A percentile compares a stretch with the other conserved stretches of the same genome.
phyloP scores from a whole-genome alignment of 768 basidiomycete species.

The Crassisporium funariophilum region DNA sequence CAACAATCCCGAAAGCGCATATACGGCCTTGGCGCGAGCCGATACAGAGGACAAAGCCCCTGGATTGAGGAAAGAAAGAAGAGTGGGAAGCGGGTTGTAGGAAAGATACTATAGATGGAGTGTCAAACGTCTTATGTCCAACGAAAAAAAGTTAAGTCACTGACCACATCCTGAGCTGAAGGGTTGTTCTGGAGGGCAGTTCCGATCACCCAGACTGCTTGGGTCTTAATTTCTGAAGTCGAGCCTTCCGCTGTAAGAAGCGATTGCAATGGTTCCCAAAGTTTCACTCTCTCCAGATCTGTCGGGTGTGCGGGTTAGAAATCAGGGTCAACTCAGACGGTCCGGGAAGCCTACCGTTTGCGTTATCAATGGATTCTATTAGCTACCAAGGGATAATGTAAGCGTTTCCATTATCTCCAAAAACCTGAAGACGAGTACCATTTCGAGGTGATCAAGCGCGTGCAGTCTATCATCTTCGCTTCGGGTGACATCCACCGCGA shows the following conservation, averaged over 20 bases:
- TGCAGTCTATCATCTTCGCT: conserved; percentile 60
- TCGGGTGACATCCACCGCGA: conserved; percentile 58
- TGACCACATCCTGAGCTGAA: conserved; percentile 72
- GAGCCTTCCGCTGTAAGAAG: conserved; percentile 58
- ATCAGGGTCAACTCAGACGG: not conserved
- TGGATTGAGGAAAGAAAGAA: conserved; percentile 64
- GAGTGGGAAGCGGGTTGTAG: conserved; percentile 63
- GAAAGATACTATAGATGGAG: conserved; percentile 52
- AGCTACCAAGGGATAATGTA: conserved; percentile 48
- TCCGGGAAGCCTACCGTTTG: conserved; percentile 58
- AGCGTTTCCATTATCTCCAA: not conserved
- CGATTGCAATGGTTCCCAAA: conserved; percentile 77
- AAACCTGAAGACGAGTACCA: conserved; percentile 48
- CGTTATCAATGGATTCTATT: conserved; percentile 89
- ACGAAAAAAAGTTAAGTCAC: conserved; percentile 23
- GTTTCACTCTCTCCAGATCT: conserved; percentile 76
- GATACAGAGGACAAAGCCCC: conserved; percentile 49
- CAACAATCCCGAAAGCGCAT: conserved; percentile 74
- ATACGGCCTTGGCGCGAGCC: conserved; percentile 79
- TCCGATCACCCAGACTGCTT: conserved; percentile 84
- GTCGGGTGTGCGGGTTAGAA: not conserved
- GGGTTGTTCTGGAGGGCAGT: conserved; percentile 93
- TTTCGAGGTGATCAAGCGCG: conserved; percentile 84
- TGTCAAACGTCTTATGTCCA: not conserved
- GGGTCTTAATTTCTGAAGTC: conserved; percentile 61